Evolutionary conservation across 75 land plant species (phyloP), one percentile per base, ranked within the genome.

Genomic region (Azolla pinnata): DNA sequence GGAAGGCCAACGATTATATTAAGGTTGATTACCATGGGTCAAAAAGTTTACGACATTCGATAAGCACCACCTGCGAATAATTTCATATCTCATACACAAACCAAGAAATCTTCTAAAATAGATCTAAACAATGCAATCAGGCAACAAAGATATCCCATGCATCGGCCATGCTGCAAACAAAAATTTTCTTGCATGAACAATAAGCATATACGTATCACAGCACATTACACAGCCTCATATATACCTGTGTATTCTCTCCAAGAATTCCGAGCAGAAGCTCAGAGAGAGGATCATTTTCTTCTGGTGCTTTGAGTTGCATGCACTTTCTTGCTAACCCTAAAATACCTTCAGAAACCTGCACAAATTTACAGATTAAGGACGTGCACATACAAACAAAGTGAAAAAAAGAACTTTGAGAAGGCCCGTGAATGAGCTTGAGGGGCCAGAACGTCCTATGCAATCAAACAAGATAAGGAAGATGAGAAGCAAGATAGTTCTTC

Each of bases 201-300:
- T n/a, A n/a, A n/a, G n/a, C n/a, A n/a, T n/a, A n/a, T n/a, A n/a
- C n/a, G n/a, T n/a, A n/a, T n/a, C n/a, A n/a, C n/a, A n/a, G n/a
- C n/a, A n/a, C n/a, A n/a, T n/a, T n/a, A n/a, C n/a, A n/a, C n/a
- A n/a, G n/a, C n/a, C n/a, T n/a, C n/a, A n/a, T n/a, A n/a, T n/a
- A n/a, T 12, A 92, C 97, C 97, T 92, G 96, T 32, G 79, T 78
- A 59, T 81, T 81, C 60, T 88, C 90, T 25, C 77, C 79, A 49
- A 92, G 63, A 64, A 92, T 88, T 35, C 79, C 96, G 65, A 85
- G 59, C 17, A 92, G 49, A 51, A 88, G 89, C 25, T 67, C 66
- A 44, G 58, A 34, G 60, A 92, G 64, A 7, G 60, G 69, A 67
- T 75, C 70, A 29, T 65, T 23, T 51, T 44, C 47, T 2, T 74